Evolutionary conservation across 345 rosid species (phyloP).

Genomic region (Rhodamnia argentea): DNA sequence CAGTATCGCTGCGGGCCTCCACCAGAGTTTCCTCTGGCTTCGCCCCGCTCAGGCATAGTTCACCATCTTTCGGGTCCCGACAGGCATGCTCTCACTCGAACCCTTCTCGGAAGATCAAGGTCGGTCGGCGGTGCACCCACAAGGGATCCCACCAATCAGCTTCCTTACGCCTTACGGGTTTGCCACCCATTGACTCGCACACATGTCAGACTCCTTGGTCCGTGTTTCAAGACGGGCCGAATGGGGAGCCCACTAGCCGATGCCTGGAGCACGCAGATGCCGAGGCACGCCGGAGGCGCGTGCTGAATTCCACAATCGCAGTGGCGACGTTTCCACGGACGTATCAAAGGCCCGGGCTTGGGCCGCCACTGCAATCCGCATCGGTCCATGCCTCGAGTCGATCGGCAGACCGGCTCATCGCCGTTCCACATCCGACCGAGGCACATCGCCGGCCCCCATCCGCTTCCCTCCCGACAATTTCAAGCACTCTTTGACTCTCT

Average conservation of each 20-base stretch:
- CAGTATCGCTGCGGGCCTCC: not conserved
- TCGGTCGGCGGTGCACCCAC: not conserved
- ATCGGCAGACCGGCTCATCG: no score
- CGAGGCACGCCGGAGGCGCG: not conserved
- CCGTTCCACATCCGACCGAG: no score
- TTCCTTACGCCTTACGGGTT: not conserved
- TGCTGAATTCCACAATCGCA: not conserved
- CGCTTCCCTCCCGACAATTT: no score
- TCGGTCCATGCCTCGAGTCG: no score
- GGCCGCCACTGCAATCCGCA: not conserved
- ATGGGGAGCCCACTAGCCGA: constrained; percentile 20
- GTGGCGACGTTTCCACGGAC: not conserved
- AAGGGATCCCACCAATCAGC: not conserved
- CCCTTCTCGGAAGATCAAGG: not conserved
- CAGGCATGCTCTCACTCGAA: not conserved
- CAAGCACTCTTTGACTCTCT: no score
- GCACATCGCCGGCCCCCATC: no score
- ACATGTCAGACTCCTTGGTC: constrained; percentile 43
- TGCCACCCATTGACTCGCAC: constrained; percentile 29
- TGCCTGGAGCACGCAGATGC: not conserved
- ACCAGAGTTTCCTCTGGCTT: no score
- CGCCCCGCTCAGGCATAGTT: no score
- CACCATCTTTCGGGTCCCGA: no score
- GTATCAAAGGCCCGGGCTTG: not conserved
- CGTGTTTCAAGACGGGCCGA: constrained; percentile 39